Evolutionary conservation across 164 flowering plant genomes (phyloP).

Genomic region (Taxillus chinensis): DNA sequence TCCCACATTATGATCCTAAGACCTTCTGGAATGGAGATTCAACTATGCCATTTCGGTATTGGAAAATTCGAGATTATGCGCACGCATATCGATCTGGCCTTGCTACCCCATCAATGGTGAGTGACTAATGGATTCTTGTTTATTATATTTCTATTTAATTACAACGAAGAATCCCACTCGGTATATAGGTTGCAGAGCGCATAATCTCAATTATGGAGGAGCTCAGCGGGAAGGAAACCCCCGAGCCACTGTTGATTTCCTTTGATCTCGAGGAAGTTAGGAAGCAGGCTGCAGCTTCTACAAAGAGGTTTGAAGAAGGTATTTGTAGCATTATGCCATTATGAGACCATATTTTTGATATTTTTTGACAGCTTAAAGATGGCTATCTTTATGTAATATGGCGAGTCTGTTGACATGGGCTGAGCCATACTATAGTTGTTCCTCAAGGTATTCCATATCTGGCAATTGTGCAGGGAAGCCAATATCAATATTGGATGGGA

Average conservation of each 20-base stretch:
- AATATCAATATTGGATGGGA: conserved; percentile 80
- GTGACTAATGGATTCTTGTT: conserved; percentile 4
- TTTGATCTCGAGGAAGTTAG: conserved; percentile 62
- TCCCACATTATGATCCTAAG: conserved; percentile 67
- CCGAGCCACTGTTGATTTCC: conserved; percentile 55
- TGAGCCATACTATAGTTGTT: background rate
- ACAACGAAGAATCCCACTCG: conserved; percentile 8
- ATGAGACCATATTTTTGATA: background rate
- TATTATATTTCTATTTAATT: conserved; percentile 5
- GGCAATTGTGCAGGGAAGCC: conserved; percentile 52
- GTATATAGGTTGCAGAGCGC: conserved; percentile 68
- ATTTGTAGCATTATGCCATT: conserved; percentile 3
- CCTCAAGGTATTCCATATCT: background rate
- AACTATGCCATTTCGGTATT: conserved; percentile 44
- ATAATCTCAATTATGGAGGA: conserved; percentile 63
- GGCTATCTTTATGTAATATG: no score
- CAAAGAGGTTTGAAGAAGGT: conserved; percentile 87
- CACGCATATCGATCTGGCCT: conserved; percentile 67
- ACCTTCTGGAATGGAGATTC: conserved; percentile 25
- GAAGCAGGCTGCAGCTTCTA: conserved; percentile 91
- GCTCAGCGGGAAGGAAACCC: conserved; percentile 44
- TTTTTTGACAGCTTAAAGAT: background rate
- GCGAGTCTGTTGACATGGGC: background rate
- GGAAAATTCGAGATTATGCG: conserved; percentile 92
- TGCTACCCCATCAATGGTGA: conserved; percentile 67